Evolutionary conservation across 2,329 filamentous ascomycete genomes (phyloP).

Genomic region (Gaeumannomyces sp.): DNA sequence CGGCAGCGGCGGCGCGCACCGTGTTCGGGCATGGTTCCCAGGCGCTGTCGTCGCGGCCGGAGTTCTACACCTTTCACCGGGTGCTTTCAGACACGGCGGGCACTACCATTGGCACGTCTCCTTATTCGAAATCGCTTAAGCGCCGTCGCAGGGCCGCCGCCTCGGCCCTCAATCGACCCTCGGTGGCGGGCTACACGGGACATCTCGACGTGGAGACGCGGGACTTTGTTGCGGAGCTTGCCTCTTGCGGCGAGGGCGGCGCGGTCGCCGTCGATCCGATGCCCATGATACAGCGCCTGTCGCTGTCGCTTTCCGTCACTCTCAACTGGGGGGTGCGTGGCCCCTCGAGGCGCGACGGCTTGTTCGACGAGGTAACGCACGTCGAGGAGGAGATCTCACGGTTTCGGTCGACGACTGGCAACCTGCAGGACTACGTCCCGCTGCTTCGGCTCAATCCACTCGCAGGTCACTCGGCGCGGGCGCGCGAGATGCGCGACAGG

Average conservation of each 20-base stretch:
- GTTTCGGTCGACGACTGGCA: conserved; percentile 64
- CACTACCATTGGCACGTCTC: conserved; percentile 62
- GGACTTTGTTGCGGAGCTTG: conserved; percentile 55
- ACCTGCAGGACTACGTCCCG: conserved; percentile 68
- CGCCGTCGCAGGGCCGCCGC: conserved; percentile 71
- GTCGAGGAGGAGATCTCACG: conserved; percentile 56
- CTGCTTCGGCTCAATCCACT: conserved; percentile 62
- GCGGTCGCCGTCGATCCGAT: conserved; percentile 52
- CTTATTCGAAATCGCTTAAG: conserved; percentile 69
- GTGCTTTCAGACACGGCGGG: conserved; percentile 57
- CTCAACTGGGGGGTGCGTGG: conserved; percentile 62
- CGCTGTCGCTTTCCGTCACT: conserved; percentile 54
- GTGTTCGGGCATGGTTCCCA: conserved; percentile 41
- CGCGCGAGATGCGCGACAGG: conserved; percentile 55
- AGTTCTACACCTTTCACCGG: conserved; percentile 56
- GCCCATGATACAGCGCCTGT: conserved; percentile 58
- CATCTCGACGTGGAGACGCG: conserved; percentile 72
- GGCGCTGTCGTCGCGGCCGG: conserved; percentile 47
- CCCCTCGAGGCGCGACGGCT: conserved; percentile 46
- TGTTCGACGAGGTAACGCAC: conserved; percentile 58
- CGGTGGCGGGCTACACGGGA: conserved; percentile 69
- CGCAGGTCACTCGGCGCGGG: conserved; percentile 49
- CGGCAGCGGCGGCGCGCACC: conserved; percentile 41
- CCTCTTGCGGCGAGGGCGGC: conserved; percentile 51
- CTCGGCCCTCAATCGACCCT: conserved; percentile 67